phyloP scores from a whole-genome alignment of 192 early-diverging fungal species.

The Chytriomyces confervae region DNA sequence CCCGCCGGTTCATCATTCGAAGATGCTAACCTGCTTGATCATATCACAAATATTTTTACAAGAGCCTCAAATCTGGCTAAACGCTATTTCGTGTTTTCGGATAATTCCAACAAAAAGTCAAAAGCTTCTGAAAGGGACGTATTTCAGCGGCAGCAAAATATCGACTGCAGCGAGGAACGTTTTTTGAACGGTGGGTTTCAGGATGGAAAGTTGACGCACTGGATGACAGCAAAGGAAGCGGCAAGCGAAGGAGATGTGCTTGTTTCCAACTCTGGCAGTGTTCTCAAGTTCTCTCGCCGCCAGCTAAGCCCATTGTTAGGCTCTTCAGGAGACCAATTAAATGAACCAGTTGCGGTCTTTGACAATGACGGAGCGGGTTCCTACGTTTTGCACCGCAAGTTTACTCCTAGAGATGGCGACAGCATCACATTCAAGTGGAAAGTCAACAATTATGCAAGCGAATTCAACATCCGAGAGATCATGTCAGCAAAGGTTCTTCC shows the following conservation, averaged over 20 bases:
- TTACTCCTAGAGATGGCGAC: conserved; percentile 5
- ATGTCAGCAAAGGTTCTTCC: background rate
- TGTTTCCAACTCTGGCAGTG: background rate
- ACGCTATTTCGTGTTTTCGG: background rate
- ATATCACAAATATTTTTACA: background rate
- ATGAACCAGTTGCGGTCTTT: conserved; percentile 3
- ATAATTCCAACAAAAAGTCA: background rate
- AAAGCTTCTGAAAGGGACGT: background rate
- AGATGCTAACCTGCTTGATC: background rate
- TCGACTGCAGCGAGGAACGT: background rate
- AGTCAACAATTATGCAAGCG: background rate
- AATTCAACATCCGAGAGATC: background rate
- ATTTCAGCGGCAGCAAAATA: background rate
- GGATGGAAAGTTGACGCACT: conserved; percentile 12
- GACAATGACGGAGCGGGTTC: conserved; percentile 23
- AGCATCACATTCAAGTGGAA: background rate
- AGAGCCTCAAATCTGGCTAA: background rate
- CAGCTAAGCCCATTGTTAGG: background rate
- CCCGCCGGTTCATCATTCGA: background rate
- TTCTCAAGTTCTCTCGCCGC: background rate
- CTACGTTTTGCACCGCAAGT: conserved; percentile 7
- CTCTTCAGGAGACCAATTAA: background rate
- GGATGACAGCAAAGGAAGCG: background rate
- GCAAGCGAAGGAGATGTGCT: conserved; percentile 12
- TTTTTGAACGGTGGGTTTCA: conserved; percentile 11